A percentile compares a stretch with the other conserved stretches of the same genome.
These are phyloP conservation scores for Fomitiporia mediterranea DNA, from an alignment of 1,284 basidiomycete species.

Conservation along the genomic window DNA sequence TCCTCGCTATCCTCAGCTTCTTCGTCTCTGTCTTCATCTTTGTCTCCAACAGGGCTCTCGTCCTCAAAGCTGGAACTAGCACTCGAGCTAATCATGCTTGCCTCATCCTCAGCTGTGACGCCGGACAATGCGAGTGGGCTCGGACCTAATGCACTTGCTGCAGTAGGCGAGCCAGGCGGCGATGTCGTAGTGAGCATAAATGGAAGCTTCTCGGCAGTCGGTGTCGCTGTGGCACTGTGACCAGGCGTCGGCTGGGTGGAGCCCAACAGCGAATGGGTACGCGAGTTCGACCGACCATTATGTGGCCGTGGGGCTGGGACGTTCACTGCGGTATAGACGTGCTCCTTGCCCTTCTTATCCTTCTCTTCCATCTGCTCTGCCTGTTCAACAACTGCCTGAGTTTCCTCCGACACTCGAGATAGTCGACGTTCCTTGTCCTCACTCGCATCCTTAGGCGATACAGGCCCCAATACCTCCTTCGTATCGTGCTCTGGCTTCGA, in stretches of 20 bases:
- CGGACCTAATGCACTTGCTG: background rate
- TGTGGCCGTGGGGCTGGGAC: slow-evolving; percentile 32
- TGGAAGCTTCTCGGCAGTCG: background rate
- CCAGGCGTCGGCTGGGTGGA: background rate
- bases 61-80: slow-evolving; percentile 13
- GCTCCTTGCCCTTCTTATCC: slow-evolving; percentile 11
- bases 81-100: slow-evolving; percentile 6
- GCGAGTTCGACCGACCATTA: slow-evolving; percentile 15
- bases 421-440: slow-evolving; percentile 15
- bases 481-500: background rate
- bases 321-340: slow-evolving; percentile 30
- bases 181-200: background rate
- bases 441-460: slow-evolving; percentile 24
- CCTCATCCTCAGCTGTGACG: background rate
- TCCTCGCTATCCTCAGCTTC: slow-evolving; percentile 24
- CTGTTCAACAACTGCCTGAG: slow-evolving; percentile 6
- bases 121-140: background rate
- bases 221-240: background rate
- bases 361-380: background rate
- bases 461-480: slow-evolving; percentile 19
- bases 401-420: background rate
- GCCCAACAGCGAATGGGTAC: background rate
- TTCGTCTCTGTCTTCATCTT: slow-evolving; percentile 24
- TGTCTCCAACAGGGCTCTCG: slow-evolving; percentile 4
- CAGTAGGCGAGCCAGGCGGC: background rate